Base-by-base conservation (phyloP, 371 early-diverging fungal genomes). In the Apophysomyces ossiformis region DNA sequence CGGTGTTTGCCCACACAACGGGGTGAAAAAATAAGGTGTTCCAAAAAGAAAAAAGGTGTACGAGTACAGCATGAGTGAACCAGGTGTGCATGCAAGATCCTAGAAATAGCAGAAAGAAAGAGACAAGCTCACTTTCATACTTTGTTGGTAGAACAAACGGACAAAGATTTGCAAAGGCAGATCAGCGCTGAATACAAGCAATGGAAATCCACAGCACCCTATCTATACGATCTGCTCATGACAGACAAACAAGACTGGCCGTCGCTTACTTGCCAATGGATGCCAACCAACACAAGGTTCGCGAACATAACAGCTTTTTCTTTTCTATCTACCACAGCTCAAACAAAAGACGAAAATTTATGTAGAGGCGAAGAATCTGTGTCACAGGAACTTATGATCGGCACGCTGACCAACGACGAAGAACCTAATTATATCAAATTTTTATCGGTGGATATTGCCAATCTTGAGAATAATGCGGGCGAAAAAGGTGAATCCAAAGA, bases 191-290 rank as follows among this genome's bases (percentile, higher is more conserved):
- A 99, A 71, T 97, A 98, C 85, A 93, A 94, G 73, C 84, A 94
- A 66, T 99, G 99, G 99, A 98, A 99, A 77, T 98, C 98, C 86
- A 99, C 99, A 81, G 92, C 96, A 7, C 99, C 98, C 36, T 97
- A 96, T 71, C 88, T 99, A 13, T 99, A 99, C 75, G 99, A 99
- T 82, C 85, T 96, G 60, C 89, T 99, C 39, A 88, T 99, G n/a
- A 96, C 99, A 16, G 97, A 99, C 70, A 95, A 96, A 4, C 82
- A 99, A 15, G 95, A 97, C 65, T 99, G 99, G 99, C 99, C 99
- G 5, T 93, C 97, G 45, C 85, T 99, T 58, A 98, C 98, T 12
- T 91, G 93, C 63, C 99, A 99, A 82, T 99, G 99, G 99, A 90
- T 99, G 67, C 99, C 99, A 2, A 97, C 97, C 70, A 85, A 94